Conservation (phyloP, 2,329 filamentous ascomycete species). For the Taxawa tesnikishii region DNA sequence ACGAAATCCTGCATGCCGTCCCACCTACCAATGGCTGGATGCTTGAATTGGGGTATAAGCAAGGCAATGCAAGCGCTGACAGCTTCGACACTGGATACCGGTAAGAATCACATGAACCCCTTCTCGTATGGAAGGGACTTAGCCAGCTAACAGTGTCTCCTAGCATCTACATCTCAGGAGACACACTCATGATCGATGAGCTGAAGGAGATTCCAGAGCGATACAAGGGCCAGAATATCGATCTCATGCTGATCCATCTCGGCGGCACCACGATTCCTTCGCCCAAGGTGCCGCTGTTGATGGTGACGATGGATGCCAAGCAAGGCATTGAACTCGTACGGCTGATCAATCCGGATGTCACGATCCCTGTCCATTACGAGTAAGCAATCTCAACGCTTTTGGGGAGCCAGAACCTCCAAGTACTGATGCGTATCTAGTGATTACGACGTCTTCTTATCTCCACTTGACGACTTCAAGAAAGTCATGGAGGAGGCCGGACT, state of each 20-base stretch:
- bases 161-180: slow-evolving; percentile 53
- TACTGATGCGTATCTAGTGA: slow-evolving; percentile 24
- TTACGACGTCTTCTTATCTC: slow-evolving; percentile 49
- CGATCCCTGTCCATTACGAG: slow-evolving; percentile 53
- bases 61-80: slow-evolving; percentile 6
- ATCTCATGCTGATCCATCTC: slow-evolving; percentile 55
- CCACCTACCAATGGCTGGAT: slow-evolving; percentile 58
- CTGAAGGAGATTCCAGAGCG: slow-evolving; percentile 47
- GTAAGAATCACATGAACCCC: background rate
- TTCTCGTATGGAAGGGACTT: background rate
- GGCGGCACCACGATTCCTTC: slow-evolving; percentile 54
- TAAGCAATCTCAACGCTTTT: slow-evolving; percentile 12
- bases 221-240: slow-evolving; percentile 42
- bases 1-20: slow-evolving; percentile 38
- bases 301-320: slow-evolving; percentile 58
- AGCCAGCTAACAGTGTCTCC: slow-evolving; percentile 1
- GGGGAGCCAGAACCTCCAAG: background rate
- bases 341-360: slow-evolving; percentile 47
- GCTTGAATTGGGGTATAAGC: slow-evolving; percentile 44
- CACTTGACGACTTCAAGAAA: slow-evolving; percentile 48
- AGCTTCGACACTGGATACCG: slow-evolving; percentile 38
- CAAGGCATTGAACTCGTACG: slow-evolving; percentile 49
- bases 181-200: slow-evolving; percentile 51
- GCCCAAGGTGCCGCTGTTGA: slow-evolving; percentile 45
- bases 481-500: slow-evolving; percentile 41